Conservation (phyloP, 768 basidiomycete genomes). For the Tricholoma terreum region DNA sequence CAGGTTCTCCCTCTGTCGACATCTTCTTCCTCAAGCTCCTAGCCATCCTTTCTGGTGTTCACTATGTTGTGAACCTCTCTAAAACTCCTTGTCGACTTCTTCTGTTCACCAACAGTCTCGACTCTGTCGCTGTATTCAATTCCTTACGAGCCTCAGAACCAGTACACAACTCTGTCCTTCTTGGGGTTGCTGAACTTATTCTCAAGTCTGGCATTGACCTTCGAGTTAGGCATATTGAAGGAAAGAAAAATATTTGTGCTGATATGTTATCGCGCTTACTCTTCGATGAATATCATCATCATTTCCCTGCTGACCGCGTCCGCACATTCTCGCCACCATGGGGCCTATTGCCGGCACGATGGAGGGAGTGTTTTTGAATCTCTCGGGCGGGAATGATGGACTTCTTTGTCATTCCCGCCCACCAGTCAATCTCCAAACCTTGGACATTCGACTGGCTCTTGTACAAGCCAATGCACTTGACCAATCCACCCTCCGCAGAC, state of each 20-base stretch:
- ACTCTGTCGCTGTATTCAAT: slow-evolving; percentile 13
- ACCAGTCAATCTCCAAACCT: slow-evolving; percentile 5
- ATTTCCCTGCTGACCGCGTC: slow-evolving; percentile 16
- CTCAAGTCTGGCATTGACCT: slow-evolving; percentile 13
- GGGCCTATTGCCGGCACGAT: too few relatives aligned
- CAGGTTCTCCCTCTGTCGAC: not conserved
- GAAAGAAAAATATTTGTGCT: slow-evolving; percentile 13
- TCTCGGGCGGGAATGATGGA: slow-evolving; percentile 6
- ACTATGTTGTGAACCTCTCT: slow-evolving; percentile 1
- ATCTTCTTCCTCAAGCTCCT: slow-evolving; percentile 6
- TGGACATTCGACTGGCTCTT: slow-evolving; percentile 11
- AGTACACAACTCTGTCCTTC: not conserved
- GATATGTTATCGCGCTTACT: slow-evolving; percentile 15
- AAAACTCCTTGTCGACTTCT: slow-evolving; percentile 12
- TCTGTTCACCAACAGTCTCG: slow-evolving; percentile 15
- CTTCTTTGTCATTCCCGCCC: slow-evolving; percentile 6
- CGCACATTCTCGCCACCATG: slow-evolving; percentile 14
- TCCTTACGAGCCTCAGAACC: slow-evolving; percentile 4
- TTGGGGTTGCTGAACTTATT: slow-evolving; percentile 3
- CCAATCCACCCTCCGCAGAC: slow-evolving; percentile 13
- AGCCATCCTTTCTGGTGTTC: slow-evolving; percentile 3
- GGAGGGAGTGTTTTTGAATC: too few relatives aligned
- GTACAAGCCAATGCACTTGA: too few relatives aligned
- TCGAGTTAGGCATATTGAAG: too few relatives aligned
- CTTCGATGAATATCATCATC: slow-evolving; percentile 12